Base-by-base conservation (phyloP, 2,329 filamentous ascomycete species). In the Paraconiothyrium brasiliense region DNA sequence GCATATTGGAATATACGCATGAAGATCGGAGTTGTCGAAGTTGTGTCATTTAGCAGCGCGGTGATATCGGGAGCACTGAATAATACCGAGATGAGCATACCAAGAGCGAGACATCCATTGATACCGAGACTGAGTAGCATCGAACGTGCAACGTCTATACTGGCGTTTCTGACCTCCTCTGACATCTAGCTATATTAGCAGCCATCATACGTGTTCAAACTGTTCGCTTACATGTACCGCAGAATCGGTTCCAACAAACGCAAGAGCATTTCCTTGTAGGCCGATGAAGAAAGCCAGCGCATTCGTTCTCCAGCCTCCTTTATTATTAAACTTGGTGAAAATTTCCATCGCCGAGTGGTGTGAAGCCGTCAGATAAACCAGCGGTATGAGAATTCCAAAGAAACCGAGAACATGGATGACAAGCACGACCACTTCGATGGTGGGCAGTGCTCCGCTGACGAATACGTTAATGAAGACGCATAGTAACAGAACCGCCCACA, bases 381-480 rank as follows among this genome's bases (percentile, higher is more conserved):
- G 20, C 0, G 76, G 73, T 27, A 85, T 81, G 11, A 86, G 71
- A 58, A 85, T 82, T 0, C 80, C 84, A 59, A 86, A 83, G 68
- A 86, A 83, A 4, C 84, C 84, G 14, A 83, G 68, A n/a, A 86
- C 74, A 59, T 86, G 84, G 4, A 86, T 67, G 30, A 84, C 77
- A 8, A 85, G 71, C 24, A 84, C 77, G 14, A 83, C 64, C 0
- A 82, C 81, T 68, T 87, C 85, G 47, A 85, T 77, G 0, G 79
- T 72, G 0, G 84, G 84, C 2, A 86, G 73, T 3, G 81, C 71
- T 4, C 78, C 78, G 8, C 82, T 83, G 14, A 82, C 74, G 32
- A 84, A 78, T 2, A 81, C 79, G 67, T 86, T 86, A 64, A 84
- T 79, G 27, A 75, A 71, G 4, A 82, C 71, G 13, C 78, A 77